Conservation (phyloP, 164 flowering plant species). For the Stephania cephalantha region DNA sequence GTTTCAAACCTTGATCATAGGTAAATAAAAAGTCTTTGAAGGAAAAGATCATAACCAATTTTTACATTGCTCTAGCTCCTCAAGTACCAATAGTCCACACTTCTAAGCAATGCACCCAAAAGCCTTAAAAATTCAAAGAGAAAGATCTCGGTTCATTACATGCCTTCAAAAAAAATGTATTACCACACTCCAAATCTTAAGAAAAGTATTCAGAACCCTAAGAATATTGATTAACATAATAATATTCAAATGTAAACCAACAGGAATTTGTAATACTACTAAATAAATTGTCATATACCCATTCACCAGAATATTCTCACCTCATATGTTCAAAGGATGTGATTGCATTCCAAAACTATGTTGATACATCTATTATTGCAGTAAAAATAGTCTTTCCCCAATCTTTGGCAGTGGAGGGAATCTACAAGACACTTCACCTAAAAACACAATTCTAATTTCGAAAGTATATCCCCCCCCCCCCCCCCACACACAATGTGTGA, state of each 20-base stretch:
- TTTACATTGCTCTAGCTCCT: neutral
- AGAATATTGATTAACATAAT: too few relatives aligned
- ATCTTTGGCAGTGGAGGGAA: neutral
- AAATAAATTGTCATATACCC: neutral
- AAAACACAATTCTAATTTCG: neutral
- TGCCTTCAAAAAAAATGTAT: too few relatives aligned
- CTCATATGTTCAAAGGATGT: neutral
- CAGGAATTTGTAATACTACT: neutral
- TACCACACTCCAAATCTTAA: too few relatives aligned
- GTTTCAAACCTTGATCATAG: too few relatives aligned
- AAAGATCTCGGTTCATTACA: too few relatives aligned
- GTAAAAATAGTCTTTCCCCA: neutral
- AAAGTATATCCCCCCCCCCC: neutral
- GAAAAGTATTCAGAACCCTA: too few relatives aligned
- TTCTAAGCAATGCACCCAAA: neutral
- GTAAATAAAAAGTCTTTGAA: too few relatives aligned
- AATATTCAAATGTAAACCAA: too few relatives aligned
- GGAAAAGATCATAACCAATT: neutral
- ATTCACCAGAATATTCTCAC: neutral
- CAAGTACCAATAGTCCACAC: neutral
- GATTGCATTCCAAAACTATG: neutral
- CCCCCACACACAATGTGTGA: too few relatives aligned
- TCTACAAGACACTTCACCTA: neutral
- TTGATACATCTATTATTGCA: neutral
- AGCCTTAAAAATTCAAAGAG: too few relatives aligned